phyloP scores from a whole-genome alignment of 345 rosid species.

The Pistacia atlantica region DNA sequence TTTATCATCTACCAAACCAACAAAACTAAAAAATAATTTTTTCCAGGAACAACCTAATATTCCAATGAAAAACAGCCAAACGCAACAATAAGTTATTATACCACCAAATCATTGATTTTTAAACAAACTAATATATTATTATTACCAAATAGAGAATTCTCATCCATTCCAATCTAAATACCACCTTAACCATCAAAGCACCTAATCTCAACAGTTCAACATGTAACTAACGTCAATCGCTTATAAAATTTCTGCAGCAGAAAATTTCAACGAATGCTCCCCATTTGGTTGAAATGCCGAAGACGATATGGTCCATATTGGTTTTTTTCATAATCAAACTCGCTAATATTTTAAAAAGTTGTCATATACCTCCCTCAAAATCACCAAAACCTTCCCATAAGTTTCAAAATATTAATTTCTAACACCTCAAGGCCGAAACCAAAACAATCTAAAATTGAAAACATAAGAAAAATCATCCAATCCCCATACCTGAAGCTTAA shows the following conservation, averaged over 20 bases:
- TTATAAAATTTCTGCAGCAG: background rate
- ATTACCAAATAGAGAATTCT: background rate
- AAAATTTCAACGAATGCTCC: background rate
- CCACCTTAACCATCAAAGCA: background rate
- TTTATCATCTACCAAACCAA: background rate
- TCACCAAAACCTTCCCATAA: too few species aligned
- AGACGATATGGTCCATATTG: too few species aligned
- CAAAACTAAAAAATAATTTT: background rate
- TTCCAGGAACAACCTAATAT: too few species aligned
- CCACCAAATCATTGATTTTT: background rate
- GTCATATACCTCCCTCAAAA: too few species aligned
- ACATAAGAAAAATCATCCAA: background rate
- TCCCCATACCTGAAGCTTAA: constrained; percentile 77
- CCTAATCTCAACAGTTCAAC: background rate
- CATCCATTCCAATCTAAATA: background rate
- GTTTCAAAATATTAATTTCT: background rate
- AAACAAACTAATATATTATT: background rate
- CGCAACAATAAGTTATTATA: background rate
- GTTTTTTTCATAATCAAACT: too few species aligned
- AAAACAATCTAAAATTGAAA: background rate
- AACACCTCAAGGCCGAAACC: background rate
- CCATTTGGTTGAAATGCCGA: background rate
- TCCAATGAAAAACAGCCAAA: background rate
- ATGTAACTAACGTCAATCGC: background rate
- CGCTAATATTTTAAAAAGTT: too few species aligned